Evolutionary conservation across 805 yeast genomes (phyloP).

Genomic region (Suhomyces faveliae): DNA sequence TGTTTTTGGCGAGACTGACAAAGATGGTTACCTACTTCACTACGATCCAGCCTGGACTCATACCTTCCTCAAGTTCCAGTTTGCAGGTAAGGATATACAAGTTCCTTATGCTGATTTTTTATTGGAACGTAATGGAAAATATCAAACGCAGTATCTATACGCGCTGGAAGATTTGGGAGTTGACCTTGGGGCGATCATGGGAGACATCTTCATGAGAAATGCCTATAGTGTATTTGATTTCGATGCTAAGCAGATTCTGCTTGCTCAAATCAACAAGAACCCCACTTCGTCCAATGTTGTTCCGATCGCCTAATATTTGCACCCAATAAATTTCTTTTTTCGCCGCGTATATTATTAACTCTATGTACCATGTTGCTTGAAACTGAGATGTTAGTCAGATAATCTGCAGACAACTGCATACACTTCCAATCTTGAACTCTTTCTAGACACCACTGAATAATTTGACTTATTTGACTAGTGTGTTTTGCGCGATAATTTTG

Average conservation of each 20-base stretch:
- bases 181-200: constrained; percentile 13
- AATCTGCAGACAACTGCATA: too few relatives aligned
- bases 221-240: constrained; percentile 5
- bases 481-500: too few relatives aligned
- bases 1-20: neutral
- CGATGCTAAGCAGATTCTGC: constrained; percentile 46
- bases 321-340: too few relatives aligned
- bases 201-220: constrained; percentile 20
- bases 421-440: too few relatives aligned
- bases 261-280: constrained; percentile 27
- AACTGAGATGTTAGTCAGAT: too few relatives aligned
- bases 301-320: too few relatives aligned
- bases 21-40: neutral
- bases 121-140: neutral
- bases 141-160: neutral
- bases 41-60: neutral
- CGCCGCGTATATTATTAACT: too few relatives aligned
- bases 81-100: neutral
- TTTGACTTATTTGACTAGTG: too few relatives aligned
- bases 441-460: too few relatives aligned
- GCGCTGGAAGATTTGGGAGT: neutral
- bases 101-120: neutral
- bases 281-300: neutral
- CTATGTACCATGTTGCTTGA: too few relatives aligned
- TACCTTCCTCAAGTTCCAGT: neutral